A percentile compares a stretch with the other conserved stretches of the same genome.
Conservation (phyloP, 2,329 filamentous ascomycete species). For the Colletotrichum spinosum region DNA sequence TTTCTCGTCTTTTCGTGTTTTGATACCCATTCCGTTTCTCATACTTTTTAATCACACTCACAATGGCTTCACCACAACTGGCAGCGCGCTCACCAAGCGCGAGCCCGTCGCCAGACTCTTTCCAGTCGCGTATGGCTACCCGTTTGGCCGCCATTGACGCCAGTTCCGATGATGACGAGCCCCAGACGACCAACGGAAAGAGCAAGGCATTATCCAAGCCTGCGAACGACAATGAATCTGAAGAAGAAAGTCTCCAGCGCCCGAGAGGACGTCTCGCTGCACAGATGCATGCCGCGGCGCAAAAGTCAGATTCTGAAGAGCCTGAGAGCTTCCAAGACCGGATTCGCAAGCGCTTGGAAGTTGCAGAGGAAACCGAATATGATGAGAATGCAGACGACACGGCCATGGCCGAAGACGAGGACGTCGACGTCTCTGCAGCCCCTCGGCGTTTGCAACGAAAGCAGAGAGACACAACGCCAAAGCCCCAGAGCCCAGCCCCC, state of each 20-base stretch:
- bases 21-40: not conserved
- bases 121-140: constrained; percentile 66
- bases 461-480: constrained; percentile 49
- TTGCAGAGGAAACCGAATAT: constrained; percentile 43
- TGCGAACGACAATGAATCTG: constrained; percentile 35
- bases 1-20: too few relatives aligned
- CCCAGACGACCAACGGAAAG: constrained; percentile 24
- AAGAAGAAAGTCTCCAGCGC: constrained; percentile 49
- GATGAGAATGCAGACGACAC: constrained; percentile 42
- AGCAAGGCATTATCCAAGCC: constrained; percentile 14
- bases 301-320: constrained; percentile 40
- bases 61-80: constrained; percentile 63
- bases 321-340: constrained; percentile 53
- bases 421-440: constrained; percentile 55
- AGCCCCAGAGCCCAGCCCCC: constrained; percentile 44
- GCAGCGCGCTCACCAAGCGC: constrained; percentile 57
- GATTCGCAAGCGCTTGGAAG: constrained; percentile 56
- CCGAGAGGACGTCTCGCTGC: constrained; percentile 75
- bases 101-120: constrained; percentile 57
- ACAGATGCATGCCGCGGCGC: constrained; percentile 63
- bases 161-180: constrained; percentile 54
- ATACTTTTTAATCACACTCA: constrained; percentile 29
- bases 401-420: constrained; percentile 49
- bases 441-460: constrained; percentile 54
- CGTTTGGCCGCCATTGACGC: constrained; percentile 63